Evolutionary conservation across 352 stramenopile species (phyloP), one percentile per base, ranked within the genome.

Genomic region (Blastocystis hominis): DNA sequence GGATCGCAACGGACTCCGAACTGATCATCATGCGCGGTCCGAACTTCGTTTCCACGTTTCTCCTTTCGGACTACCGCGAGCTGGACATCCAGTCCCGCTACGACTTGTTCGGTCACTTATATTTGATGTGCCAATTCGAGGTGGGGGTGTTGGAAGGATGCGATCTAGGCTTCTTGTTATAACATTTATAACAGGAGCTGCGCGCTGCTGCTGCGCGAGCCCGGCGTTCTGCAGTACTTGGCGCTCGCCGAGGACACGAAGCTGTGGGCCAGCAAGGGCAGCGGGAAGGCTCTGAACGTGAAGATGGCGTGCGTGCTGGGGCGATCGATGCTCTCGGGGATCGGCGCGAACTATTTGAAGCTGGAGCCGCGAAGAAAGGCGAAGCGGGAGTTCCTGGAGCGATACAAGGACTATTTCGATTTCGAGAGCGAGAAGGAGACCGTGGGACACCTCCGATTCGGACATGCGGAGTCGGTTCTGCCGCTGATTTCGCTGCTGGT

Each of bases 101-200:
- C 50, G 34, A 38, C 3, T 0, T 59, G 10, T 30, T 69, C 2
- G 30, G 50, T 30, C 30, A 84, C n/a, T 30, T 84, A 2, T 84
- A 68, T 30, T 66, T 44, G n/a, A 64, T 84, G 46, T 84, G 72
- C 47, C 72, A 84, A 40, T 66, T 84, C 2, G 72, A 84, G n/a
- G 72, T 80, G 38, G 13, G 5, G 3, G 15, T 9, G 17, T 20
- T 64, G 30, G 9, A 6, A 40, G 9, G 3, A 20, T 62, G 13
- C n/a, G 2, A 61, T 7, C 42, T 30, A 80, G 69, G 69, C 72
- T 17, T 84, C 72, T 53, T 84, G 72, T 30, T 84, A 84, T 30
- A 84, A 84, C 50, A 59, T 44, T 30, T 84, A 84, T 63, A 44
- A 64, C 20, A 46, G 44, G 17, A 53, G 47, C 6, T 84, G 72